phyloP scores from a whole-genome alignment of 2,329 filamentous ascomycete genomes.

The Calonectria henricotiae region DNA sequence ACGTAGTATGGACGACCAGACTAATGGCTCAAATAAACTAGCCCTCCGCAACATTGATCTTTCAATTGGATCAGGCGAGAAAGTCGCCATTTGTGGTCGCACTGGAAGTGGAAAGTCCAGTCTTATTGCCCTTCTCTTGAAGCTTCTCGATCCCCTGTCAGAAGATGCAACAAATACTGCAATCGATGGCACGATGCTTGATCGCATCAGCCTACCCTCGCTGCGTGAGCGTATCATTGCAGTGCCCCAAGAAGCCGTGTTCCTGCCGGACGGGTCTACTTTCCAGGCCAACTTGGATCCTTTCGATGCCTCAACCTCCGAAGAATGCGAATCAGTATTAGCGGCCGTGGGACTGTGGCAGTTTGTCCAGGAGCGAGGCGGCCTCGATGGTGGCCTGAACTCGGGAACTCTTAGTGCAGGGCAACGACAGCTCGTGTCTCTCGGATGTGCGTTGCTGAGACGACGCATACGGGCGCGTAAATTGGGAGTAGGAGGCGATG shows the following conservation, averaged over 20 bases:
- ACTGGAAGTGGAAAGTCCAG: constrained; percentile 62
- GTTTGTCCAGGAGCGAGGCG: constrained; percentile 52
- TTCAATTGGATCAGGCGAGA: constrained; percentile 43
- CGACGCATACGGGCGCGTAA: constrained; percentile 33
- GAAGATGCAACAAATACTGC: constrained; percentile 45
- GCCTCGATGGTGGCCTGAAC: constrained; percentile 57
- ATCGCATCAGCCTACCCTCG: constrained; percentile 57
- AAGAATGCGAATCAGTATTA: constrained; percentile 54
- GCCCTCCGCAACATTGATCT: constrained; percentile 36
- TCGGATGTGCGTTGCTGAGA: constrained; percentile 72
- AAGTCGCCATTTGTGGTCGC: constrained; percentile 48
- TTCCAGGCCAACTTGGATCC: constrained; percentile 60
- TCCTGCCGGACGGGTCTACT: constrained; percentile 59
- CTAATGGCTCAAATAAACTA: not conserved
- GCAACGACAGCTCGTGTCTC: constrained; percentile 75
- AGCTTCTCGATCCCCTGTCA: constrained; percentile 59
- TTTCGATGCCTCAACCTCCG: constrained; percentile 47
- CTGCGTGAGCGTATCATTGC: constrained; percentile 66
- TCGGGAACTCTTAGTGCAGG: constrained; percentile 68
- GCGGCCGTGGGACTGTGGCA: constrained; percentile 54
- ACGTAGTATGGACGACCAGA: constrained; percentile 15
- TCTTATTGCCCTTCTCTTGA: constrained; percentile 59
- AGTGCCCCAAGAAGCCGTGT: constrained; percentile 68
- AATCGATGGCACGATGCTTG: constrained; percentile 61
- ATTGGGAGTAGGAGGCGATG: not conserved